Evolutionary conservation across 176 grass and related monocot genomes (phyloP).

Genomic region (Olyra latifolia): DNA sequence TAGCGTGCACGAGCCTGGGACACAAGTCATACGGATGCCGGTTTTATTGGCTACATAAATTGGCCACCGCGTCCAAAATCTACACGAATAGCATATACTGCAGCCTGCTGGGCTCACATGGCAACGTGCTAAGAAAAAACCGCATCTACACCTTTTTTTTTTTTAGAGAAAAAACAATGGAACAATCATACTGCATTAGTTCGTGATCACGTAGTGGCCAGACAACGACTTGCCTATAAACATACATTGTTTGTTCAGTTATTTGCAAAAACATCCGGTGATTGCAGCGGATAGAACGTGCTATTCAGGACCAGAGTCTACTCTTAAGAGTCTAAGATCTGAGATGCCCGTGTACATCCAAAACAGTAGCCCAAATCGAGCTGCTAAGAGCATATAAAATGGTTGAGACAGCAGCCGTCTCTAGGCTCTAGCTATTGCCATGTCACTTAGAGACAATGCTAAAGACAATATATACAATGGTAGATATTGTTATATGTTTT

Average conservation of each 20-base stretch:
- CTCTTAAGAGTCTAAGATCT: constrained; percentile 24
- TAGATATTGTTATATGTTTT: no score
- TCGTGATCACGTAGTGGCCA: not conserved
- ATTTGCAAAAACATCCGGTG: not conserved
- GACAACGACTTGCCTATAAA: constrained; percentile 1
- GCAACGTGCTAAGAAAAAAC: constrained; percentile 29
- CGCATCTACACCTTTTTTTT: not conserved
- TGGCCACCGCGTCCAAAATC: constrained; percentile 11
- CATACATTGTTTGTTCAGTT: not conserved
- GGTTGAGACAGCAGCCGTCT: no score
- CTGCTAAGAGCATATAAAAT: no score
- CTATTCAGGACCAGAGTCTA: not conserved
- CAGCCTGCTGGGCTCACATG: constrained; percentile 22
- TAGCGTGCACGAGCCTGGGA: not conserved
- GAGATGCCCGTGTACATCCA: not conserved
- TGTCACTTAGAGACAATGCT: no score
- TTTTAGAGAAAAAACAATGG: not conserved
- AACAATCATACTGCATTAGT: not conserved
- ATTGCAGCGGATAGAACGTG: not conserved
- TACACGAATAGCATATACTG: not conserved
- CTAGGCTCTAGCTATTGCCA: no score
- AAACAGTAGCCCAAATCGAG: not conserved
- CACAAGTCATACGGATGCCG: constrained; percentile 18
- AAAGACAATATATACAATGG: no score
- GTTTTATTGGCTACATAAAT: not conserved